Evolutionary conservation across 106 monocot genomes (phyloP).

Genomic region (Dendrobium nobile): DNA sequence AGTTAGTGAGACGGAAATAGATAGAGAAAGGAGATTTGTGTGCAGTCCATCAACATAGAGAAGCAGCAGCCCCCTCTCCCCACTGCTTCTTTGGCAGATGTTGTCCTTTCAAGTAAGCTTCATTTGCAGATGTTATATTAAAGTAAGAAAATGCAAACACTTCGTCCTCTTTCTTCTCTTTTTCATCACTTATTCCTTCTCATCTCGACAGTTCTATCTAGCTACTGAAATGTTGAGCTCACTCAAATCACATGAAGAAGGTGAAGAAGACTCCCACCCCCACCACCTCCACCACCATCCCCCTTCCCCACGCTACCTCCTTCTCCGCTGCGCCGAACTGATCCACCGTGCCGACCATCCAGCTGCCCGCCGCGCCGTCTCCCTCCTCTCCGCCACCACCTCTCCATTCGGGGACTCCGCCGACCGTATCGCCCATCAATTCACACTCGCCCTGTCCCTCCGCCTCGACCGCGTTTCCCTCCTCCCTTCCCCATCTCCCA

Average conservation of each 20-base stretch:
- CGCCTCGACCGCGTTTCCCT: conserved; percentile 26
- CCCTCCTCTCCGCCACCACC: conserved; percentile 40
- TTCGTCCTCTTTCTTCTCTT: background rate
- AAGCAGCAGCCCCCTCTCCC: background rate
- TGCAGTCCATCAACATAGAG: background rate
- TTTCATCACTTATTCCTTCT: background rate
- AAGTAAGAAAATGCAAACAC: conserved; percentile 24
- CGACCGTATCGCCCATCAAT: conserved; percentile 73
- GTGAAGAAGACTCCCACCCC: conserved; percentile 11
- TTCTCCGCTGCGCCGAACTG: conserved; percentile 60
- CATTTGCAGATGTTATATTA: conserved; percentile 64
- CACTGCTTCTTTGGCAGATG: conserved; percentile 50
- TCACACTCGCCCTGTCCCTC: conserved; percentile 65
- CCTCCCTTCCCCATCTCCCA: conserved; percentile 10
- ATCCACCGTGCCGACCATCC: conserved; percentile 35
- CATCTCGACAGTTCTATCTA: conserved; percentile 3
- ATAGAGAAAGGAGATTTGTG: background rate
- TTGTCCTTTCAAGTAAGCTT: conserved; percentile 57
- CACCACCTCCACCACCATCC: conserved; percentile 8
- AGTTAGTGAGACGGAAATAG: conserved; percentile 8
- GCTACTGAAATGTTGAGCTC: conserved; percentile 46
- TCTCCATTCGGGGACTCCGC: conserved; percentile 59
- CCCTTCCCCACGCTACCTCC: conserved; percentile 19
- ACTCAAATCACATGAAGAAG: conserved; percentile 43
- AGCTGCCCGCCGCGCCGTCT: conserved; percentile 29